Base-by-base conservation (phyloP, 2,329 filamentous ascomycete genomes). In the Epichloe aotearoae region DNA sequence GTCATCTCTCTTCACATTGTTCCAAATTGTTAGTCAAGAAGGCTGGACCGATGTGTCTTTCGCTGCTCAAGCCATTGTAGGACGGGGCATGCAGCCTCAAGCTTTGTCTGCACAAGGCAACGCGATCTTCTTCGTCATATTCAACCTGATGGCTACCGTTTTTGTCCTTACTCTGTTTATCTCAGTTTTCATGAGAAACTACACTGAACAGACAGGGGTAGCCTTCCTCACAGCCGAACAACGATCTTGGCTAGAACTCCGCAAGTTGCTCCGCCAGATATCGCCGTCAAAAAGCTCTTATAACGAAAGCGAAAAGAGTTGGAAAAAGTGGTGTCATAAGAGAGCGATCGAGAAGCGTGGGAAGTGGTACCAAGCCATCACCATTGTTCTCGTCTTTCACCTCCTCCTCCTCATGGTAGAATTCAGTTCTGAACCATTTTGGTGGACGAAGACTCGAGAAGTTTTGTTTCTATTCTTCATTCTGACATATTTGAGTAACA, bases 161-260 rank as follows among this genome's bases (percentile, higher is more conserved):
- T 98, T 98, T 69, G 86, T 98, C 54, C 76, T 98, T 62, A 98
- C 93, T 1, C 73, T 98, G 62, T 98, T 98, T 66, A 94, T 98
- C 46, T 97, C 93, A 51, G 93, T 98, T 54, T 98, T 98, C 66
- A 98, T 98, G 93, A 88, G 93, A 54, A 98, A 96, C 66, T 98
- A 98, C 68, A 98, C 93, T 0, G 93, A 98, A 68, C 90, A 97
- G 68, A 98, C 93, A 0, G 93, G 93, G 1, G 93, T 98, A 42
- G 93, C 93, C 2, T 98, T 91, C 64, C 72, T 98, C 59, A 98
- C 93, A 1, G 85, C 90, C 0, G 93, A 98, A 60, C 93, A 98
- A 65, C 83, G 93, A 58, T 95, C 91, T 0, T 98, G 93, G 93
- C 78, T 98, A 14, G 93, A 98, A 66, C 69, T 98, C 58, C 80